Percentiles rank a stretch among this genome's conserved stretches.
Evolutionary conservation across 2,329 filamentous ascomycete species (phyloP).

Genomic region (Xylariaceae sp.): DNA sequence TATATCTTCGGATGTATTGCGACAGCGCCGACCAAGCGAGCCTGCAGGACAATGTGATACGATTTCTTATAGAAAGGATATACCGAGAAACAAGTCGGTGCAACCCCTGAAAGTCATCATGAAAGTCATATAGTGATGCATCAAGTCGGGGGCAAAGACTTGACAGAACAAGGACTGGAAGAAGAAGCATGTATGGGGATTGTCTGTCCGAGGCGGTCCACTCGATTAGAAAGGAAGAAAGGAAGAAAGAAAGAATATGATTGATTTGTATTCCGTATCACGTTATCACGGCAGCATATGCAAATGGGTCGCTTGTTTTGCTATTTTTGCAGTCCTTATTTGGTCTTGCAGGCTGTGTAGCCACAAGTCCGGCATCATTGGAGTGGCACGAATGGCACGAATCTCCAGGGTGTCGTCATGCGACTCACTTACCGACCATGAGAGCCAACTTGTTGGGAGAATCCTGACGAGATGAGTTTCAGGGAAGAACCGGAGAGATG

Average conservation of each 20-base stretch:
- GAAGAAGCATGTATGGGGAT: too few species aligned
- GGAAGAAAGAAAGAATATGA: too few species aligned
- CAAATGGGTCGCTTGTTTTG: slow-evolving; percentile 16
- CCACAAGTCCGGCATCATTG: too few species aligned
- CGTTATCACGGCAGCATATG: slow-evolving; percentile 1
- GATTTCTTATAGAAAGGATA: not conserved
- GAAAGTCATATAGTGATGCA: slow-evolving; percentile 10
- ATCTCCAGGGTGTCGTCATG: slow-evolving; percentile 16
- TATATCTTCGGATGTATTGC: not conserved
- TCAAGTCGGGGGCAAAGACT: slow-evolving; percentile 18
- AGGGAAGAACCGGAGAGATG: slow-evolving; percentile 23
- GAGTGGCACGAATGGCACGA: too few species aligned
- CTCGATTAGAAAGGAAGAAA: not conserved
- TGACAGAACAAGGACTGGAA: slow-evolving; percentile 18
- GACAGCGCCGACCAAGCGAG: not conserved
- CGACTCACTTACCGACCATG: slow-evolving; percentile 11
- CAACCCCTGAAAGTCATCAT: not conserved
- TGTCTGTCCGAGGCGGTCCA: slow-evolving; percentile 14
- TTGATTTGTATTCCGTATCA: slow-evolving; percentile 8
- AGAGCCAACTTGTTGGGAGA: not conserved
- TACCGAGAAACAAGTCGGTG: not conserved
- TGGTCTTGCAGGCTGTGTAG: too few species aligned
- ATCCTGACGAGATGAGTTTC: slow-evolving; percentile 17
- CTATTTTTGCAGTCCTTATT: slow-evolving; percentile 9
- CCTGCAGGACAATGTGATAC: not conserved